Percentiles rank a stretch among this genome's conserved stretches.
Evolutionary conservation across 169 alveolate species (phyloP).

Genomic region (Plasmodium fragile): DNA sequence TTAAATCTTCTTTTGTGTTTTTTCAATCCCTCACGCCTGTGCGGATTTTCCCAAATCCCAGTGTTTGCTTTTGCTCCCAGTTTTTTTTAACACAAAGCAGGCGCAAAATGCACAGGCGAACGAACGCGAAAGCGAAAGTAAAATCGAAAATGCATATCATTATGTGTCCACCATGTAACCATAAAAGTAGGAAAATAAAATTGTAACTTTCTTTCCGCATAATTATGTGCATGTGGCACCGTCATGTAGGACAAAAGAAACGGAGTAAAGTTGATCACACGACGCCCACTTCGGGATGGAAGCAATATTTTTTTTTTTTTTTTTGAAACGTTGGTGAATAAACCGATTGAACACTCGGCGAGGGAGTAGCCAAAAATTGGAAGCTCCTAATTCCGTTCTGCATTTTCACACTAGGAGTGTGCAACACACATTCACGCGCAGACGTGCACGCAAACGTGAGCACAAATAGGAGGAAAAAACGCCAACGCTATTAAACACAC

Average conservation of each 20-base stretch:
- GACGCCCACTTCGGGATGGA: not conserved
- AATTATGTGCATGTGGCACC: not conserved
- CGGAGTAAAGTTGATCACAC: not conserved
- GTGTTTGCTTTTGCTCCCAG: not conserved
- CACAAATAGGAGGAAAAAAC: no score
- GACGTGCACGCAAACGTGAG: no score
- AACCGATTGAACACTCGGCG: no score
- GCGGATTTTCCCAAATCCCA: not conserved
- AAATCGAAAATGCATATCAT: not conserved
- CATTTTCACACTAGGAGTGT: no score
- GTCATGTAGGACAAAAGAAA: not conserved
- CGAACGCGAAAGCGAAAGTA: not conserved
- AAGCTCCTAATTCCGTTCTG: no score
- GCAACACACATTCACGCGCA: no score
- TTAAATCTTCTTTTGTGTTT: not conserved
- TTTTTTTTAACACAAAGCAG: not conserved
- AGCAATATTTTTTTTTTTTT: not conserved
- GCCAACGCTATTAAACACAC: not conserved
- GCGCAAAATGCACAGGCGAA: not conserved
- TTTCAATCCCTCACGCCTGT: not conserved
- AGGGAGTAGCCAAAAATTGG: no score
- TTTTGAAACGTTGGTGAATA: no score
- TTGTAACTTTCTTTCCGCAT: not conserved
- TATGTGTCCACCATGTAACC: not conserved
- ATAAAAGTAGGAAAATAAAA: not conserved